phyloP scores from a whole-genome alignment of 768 basidiomycete genomes.

The Baorangia bicolor region DNA sequence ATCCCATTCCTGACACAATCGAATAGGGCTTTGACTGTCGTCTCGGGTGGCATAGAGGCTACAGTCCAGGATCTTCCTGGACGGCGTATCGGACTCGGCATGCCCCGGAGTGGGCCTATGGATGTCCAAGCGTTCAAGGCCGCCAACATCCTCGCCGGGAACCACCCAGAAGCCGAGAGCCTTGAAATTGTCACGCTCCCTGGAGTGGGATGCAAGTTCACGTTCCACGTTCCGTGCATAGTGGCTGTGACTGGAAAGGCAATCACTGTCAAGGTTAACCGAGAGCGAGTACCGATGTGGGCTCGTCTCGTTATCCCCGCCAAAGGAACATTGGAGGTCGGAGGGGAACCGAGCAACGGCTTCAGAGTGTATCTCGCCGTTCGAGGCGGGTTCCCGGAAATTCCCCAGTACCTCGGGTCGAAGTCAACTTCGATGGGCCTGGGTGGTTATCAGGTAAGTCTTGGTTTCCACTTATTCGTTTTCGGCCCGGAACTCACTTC shows the following conservation, averaged over 20 bases:
- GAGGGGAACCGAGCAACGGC: constrained; percentile 34
- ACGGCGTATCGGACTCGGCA: constrained; percentile 50
- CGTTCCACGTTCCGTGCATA: constrained; percentile 49
- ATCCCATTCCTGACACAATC: not conserved
- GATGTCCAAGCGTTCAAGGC: constrained; percentile 54
- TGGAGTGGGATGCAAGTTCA: constrained; percentile 42
- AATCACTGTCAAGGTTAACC: constrained; percentile 43
- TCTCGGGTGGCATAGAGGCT: constrained; percentile 54
- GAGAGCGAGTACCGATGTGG: constrained; percentile 45
- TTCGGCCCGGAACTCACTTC: constrained; percentile 3
- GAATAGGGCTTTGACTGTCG: constrained; percentile 49
- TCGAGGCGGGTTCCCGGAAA: constrained; percentile 57
- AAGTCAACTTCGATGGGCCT: constrained; percentile 65
- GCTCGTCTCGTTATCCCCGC: constrained; percentile 44
- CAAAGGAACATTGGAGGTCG: constrained; percentile 43
- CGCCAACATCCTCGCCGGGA: constrained; percentile 61
- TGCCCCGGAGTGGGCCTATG: constrained; percentile 66
- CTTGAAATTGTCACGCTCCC: constrained; percentile 54
- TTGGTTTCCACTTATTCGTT: not conserved
- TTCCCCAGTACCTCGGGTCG: constrained; percentile 57
- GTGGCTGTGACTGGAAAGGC: constrained; percentile 57
- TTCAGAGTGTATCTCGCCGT: constrained; percentile 57
- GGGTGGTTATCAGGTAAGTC: constrained; percentile 55
- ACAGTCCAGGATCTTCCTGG: constrained; percentile 61
- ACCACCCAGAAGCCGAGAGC: constrained; percentile 47